These are phyloP conservation scores for Cyclaneusma minus DNA, from an alignment of 2,329 filamentous ascomycete species.

Conservation along the genomic window DNA sequence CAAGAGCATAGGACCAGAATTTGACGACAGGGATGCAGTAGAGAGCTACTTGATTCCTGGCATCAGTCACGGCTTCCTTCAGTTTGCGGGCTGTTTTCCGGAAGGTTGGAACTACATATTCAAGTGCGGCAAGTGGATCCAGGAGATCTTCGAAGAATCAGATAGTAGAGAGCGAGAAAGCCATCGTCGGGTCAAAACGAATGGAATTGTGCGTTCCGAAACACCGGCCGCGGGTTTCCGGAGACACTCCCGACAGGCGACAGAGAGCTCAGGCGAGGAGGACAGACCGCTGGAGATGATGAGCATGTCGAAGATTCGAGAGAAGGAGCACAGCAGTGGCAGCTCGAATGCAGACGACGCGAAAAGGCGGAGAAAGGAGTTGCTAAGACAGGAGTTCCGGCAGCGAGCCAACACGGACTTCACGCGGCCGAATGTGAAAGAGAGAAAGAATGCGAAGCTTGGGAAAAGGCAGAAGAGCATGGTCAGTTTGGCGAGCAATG, in stretches of 20 bases:
- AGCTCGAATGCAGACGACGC: conserved; percentile 25
- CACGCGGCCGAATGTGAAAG: conserved; percentile 14
- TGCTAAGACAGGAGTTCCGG: conserved; percentile 11
- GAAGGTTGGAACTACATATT: conserved; percentile 82
- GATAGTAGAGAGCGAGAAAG: conserved; percentile 24
- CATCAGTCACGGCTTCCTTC: conserved; percentile 84
- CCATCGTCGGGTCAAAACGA: too few relatives aligned
- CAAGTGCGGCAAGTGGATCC: conserved; percentile 66
- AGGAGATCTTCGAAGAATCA: conserved; percentile 50
- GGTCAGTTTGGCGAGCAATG: conserved; percentile 35
- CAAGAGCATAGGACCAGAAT: too few relatives aligned
- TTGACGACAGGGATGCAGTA: conserved; percentile 59
- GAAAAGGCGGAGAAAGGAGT: conserved; percentile 21
- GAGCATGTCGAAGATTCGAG: conserved; percentile 30
- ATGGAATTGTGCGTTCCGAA: neutral
- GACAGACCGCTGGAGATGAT: conserved; percentile 80
- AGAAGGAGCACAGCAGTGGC: conserved; percentile 7
- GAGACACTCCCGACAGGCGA: conserved; percentile 9
- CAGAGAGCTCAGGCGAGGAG: conserved; percentile 45
- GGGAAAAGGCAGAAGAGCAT: conserved; percentile 26
- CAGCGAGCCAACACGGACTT: conserved; percentile 6
- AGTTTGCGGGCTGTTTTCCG: conserved; percentile 78
- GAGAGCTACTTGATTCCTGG: conserved; percentile 79
- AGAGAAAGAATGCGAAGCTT: conserved; percentile 6
- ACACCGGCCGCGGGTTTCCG: conserved; percentile 2